These are phyloP conservation scores for Boletus coccyginus DNA, from an alignment of 768 basidiomycete genomes.

Conservation along the genomic window DNA sequence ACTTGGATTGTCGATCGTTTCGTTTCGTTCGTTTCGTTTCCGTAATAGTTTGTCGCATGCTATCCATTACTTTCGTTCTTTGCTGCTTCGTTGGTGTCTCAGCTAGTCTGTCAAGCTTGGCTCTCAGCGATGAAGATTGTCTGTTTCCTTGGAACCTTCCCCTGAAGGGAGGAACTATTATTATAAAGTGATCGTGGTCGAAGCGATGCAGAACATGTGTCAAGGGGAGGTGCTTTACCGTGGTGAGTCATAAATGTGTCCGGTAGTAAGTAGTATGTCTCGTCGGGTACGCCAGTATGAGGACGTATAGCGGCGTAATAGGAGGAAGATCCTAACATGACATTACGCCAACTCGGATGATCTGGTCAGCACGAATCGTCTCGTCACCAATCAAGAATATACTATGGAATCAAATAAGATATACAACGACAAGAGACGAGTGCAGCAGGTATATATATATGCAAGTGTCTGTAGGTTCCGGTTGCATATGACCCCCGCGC, in stretches of 20 bases:
- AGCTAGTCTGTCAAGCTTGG: too few relatives aligned
- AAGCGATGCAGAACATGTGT: too few relatives aligned
- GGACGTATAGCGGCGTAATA: too few relatives aligned
- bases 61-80: background rate
- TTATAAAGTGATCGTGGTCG: too few relatives aligned
- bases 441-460: constrained; percentile 5
- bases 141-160: background rate
- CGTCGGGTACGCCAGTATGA: too few relatives aligned
- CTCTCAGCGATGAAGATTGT: background rate
- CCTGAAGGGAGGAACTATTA: background rate
- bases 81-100: background rate
- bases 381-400: too few relatives aligned
- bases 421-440: background rate
- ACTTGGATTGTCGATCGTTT: background rate
- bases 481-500: background rate
- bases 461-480: background rate
- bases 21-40: background rate
- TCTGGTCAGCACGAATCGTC: too few relatives aligned
- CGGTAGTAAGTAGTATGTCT: too few relatives aligned
- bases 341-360: too few relatives aligned
- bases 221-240: too few relatives aligned
- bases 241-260: too few relatives aligned
- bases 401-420: background rate
- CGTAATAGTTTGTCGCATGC: background rate
- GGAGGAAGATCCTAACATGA: too few relatives aligned